These are phyloP conservation scores for Paramecium bursaria DNA, from an alignment of 73 alveolate species.

Conservation along the genomic window DNA sequence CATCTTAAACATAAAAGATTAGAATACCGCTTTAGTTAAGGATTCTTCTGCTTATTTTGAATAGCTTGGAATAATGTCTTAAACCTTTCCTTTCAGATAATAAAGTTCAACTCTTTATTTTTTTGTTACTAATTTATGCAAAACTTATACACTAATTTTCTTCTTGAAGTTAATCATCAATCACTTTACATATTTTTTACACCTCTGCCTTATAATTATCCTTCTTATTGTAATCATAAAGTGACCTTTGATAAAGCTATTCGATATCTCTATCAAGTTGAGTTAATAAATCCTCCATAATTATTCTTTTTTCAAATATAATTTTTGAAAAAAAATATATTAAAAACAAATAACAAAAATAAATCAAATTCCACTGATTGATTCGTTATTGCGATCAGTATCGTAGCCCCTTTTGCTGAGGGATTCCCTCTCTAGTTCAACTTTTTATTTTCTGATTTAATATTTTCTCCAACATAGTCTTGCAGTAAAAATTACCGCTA, in stretches of 20 bases:
- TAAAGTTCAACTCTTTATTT: conserved; percentile 31
- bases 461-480: too few relatives aligned
- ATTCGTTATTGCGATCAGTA: too few relatives aligned
- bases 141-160: conserved; percentile 20
- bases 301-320: background rate
- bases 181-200: background rate
- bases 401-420: too few relatives aligned
- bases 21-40: conserved; percentile 40
- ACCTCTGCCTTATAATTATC: conserved; percentile 39
- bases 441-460: too few relatives aligned
- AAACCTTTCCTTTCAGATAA: conserved; percentile 50
- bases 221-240: conserved; percentile 18
- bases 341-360: too few relatives aligned
- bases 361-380: too few relatives aligned
- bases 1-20: conserved; percentile 34
- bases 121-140: background rate
- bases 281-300: conserved; percentile 22
- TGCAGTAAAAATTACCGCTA: background rate
- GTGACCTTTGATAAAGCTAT: background rate
- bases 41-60: conserved; percentile 44
- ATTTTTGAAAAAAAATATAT: too few relatives aligned
- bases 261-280: background rate
- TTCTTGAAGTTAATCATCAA: background rate
- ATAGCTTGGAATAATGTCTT: conserved; percentile 40
- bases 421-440: too few relatives aligned